A percentile compares a stretch with the other conserved stretches of the same genome.
phyloP scores from a whole-genome alignment of 148 eudicot species.

The Amaranthus hypochondriacus region DNA sequence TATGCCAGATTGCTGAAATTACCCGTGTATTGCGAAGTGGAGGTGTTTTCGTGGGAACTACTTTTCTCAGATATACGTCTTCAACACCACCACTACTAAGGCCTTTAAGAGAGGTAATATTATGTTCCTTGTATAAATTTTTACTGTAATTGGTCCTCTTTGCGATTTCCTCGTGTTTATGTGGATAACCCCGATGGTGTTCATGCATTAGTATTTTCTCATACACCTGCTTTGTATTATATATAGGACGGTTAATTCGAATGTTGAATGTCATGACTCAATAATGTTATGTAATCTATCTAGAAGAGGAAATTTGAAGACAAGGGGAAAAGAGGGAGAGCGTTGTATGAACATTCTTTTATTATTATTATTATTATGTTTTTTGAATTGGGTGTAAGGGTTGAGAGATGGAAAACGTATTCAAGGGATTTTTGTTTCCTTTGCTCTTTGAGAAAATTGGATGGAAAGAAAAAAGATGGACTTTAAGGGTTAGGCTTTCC shows the following conservation, averaged over 20 bases:
- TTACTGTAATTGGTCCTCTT: not conserved
- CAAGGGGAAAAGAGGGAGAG: too few relatives aligned
- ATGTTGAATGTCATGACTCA: not conserved
- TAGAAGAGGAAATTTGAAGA: too few relatives aligned
- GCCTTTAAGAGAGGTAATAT: slow-evolving; percentile 64
- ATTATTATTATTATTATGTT: too few relatives aligned
- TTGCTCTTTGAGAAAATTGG: too few relatives aligned
- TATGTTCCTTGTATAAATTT: not conserved
- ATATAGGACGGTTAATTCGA: too few relatives aligned
- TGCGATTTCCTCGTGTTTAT: not conserved
- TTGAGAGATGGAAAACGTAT: too few relatives aligned
- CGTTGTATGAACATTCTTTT: too few relatives aligned
- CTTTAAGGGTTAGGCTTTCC: too few relatives aligned
- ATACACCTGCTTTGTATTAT: not conserved
- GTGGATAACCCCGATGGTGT: not conserved
- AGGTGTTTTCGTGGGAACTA: slow-evolving; percentile 84
- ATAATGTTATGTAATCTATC: too few relatives aligned
- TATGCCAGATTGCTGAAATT: slow-evolving; percentile 80
- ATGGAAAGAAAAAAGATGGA: too few relatives aligned
- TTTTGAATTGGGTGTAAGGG: too few relatives aligned
- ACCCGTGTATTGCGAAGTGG: slow-evolving; percentile 82
- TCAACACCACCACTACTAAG: slow-evolving; percentile 66
- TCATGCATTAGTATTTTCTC: not conserved
- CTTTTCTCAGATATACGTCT: slow-evolving; percentile 74
- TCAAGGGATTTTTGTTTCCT: too few relatives aligned